Percentiles rank a stretch among this genome's conserved stretches.
These are phyloP conservation scores for Penicillium janthinellum DNA, from an alignment of 2,329 filamentous ascomycete genomes.

Conservation along the genomic window DNA sequence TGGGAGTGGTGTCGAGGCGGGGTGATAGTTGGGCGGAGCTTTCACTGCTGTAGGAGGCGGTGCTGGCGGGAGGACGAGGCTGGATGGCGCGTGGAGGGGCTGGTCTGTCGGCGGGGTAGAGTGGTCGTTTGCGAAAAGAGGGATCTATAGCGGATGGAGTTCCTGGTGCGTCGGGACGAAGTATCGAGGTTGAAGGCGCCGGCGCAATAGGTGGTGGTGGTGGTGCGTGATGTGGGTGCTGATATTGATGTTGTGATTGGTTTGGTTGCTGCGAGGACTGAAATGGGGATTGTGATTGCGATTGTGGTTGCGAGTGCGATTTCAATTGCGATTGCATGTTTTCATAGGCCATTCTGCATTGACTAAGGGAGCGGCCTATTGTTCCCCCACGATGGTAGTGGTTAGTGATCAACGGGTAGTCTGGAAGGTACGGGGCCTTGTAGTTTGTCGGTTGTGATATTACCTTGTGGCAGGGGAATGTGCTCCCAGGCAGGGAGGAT, in stretches of 20 bases:
- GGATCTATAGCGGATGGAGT: slow-evolving; percentile 30
- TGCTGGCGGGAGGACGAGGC: slow-evolving; percentile 40
- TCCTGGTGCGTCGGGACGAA: slow-evolving; percentile 27
- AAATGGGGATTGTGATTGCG: neutral
- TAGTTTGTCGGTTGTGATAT: neutral
- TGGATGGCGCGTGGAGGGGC: slow-evolving; percentile 42
- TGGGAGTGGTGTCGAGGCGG: slow-evolving; percentile 28
- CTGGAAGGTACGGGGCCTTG: slow-evolving; percentile 9
- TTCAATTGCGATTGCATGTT: slow-evolving; percentile 35
- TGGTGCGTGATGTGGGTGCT: slow-evolving; percentile 4
- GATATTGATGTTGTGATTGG: slow-evolving; percentile 7
- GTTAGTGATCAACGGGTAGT: slow-evolving; percentile 3
- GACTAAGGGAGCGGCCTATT: slow-evolving; percentile 43
- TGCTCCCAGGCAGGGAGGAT: slow-evolving; percentile 43
- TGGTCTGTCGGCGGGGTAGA: slow-evolving; percentile 35
- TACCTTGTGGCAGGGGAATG: slow-evolving; percentile 49
- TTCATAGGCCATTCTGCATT: slow-evolving; percentile 39
- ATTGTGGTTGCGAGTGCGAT: neutral
- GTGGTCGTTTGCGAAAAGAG: slow-evolving; percentile 35
- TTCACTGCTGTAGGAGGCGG: slow-evolving; percentile 38
- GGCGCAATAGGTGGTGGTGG: neutral
- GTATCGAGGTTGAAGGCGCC: slow-evolving; percentile 19
- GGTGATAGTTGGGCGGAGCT: slow-evolving; percentile 41
- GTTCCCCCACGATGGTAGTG: neutral
- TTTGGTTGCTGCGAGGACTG: neutral